Evolutionary conservation across 306 rosid species (phyloP).

Genomic region (Astragalus glycyphyllos): DNA sequence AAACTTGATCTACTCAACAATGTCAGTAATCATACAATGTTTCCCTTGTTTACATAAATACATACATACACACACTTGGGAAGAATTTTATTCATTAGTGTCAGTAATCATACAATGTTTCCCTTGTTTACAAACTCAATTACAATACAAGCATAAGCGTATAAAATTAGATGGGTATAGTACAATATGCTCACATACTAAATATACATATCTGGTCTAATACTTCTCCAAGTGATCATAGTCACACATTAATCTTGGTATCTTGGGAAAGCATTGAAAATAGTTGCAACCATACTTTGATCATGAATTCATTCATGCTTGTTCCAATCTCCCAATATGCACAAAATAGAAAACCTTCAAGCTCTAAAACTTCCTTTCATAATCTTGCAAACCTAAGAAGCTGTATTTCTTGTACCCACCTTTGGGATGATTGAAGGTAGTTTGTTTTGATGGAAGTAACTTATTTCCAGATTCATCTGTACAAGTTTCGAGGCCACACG

Average conservation of each 20-base stretch:
- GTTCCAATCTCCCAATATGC: constrained; percentile 23
- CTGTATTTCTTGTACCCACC: constrained; percentile 56
- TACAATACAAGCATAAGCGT: neutral
- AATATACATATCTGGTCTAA: too few relatives aligned
- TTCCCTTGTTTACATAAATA: too few relatives aligned
- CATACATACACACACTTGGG: too few relatives aligned
- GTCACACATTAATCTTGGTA: constrained; percentile 1
- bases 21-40: too few relatives aligned
- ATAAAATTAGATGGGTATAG: too few relatives aligned
- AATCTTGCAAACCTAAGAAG: constrained; percentile 62
- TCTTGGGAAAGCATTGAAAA: constrained; percentile 13
- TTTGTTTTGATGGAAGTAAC: constrained; percentile 75
- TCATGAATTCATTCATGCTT: neutral
- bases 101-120: neutral
- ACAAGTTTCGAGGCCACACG: constrained; percentile 66
- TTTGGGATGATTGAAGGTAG: constrained; percentile 68
- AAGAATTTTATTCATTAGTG: too few relatives aligned
- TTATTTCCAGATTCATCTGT: constrained; percentile 71
- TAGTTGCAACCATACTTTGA: neutral
- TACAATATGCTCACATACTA: too few relatives aligned
- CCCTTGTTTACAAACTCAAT: neutral
- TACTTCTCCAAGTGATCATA: neutral
- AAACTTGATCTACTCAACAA: too few relatives aligned
- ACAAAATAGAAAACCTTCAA: neutral
- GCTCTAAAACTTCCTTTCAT: constrained; percentile 44